Conservation (phyloP, 176 grass and related monocot species). For the Aegilops tauschii region DNA sequence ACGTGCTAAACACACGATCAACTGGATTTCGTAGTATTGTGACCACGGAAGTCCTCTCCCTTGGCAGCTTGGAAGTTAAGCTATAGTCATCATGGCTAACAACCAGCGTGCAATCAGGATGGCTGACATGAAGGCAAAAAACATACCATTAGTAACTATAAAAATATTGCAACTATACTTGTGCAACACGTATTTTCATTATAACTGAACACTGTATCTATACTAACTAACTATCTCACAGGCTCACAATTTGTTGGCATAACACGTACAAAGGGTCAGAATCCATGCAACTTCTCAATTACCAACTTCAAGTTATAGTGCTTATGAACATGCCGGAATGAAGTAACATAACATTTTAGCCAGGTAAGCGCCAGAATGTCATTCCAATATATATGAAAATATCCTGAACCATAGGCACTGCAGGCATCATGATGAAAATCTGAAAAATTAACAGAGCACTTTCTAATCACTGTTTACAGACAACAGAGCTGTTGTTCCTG, state of each 20-base stretch:
- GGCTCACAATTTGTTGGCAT: not conserved
- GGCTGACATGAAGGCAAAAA: conserved; percentile 40
- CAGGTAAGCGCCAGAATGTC: not conserved
- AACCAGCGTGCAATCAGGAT: conserved; percentile 95
- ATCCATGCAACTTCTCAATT: not conserved
- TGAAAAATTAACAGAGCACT: not conserved
- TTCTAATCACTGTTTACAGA: not conserved
- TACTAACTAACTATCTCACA: not conserved
- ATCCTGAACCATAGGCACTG: not conserved
- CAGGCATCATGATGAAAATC: not conserved
- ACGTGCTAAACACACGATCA: conserved; percentile 93
- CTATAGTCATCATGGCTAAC: conserved; percentile 98
- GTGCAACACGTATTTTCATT: not conserved
- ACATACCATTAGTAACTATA: conserved; percentile 10
- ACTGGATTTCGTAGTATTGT: conserved; percentile 91
- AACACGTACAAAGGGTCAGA: not conserved
- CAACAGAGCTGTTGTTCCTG: not conserved
- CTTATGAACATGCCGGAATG: not conserved
- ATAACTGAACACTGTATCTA: not conserved
- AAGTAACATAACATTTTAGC: not conserved
- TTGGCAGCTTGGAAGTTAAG: conserved; percentile 81
- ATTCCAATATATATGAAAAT: not conserved
- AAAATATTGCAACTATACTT: not conserved
- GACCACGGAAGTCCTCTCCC: conserved; percentile 82
- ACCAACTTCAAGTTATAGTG: not conserved